These are phyloP conservation scores for Chlorella sp. DNA, from an alignment of 139 green algal genomes.

Conservation along the genomic window DNA sequence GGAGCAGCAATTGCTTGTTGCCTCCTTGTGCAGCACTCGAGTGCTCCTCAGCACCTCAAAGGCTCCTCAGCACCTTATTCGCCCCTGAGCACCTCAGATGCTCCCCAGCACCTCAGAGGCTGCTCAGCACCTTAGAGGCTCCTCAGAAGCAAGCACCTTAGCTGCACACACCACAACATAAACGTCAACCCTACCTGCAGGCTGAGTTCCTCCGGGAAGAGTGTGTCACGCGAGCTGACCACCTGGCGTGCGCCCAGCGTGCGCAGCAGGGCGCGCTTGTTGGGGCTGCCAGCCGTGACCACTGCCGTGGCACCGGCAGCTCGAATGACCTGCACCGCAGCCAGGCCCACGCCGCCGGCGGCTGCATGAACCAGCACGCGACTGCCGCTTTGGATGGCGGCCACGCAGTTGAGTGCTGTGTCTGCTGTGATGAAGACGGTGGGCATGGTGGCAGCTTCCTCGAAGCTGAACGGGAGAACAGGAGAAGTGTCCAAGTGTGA, in stretches of 20 bases:
- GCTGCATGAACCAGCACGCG: constrained; percentile 77
- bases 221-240: constrained; percentile 65
- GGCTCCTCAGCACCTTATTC: no score
- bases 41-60: no score
- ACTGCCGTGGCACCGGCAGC: constrained; percentile 53
- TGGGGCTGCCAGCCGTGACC: constrained; percentile 63
- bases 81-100: no score
- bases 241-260: constrained; percentile 53
- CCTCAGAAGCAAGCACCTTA: no score
- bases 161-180: no score
- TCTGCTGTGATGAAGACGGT: constrained; percentile 86
- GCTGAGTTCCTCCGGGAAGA: constrained; percentile 50
- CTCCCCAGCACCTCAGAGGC: no score
- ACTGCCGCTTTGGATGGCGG: constrained; percentile 28
- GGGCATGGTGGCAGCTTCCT: constrained; percentile 78
- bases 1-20: not conserved
- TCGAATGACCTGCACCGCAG: constrained; percentile 68
- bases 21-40: not conserved
- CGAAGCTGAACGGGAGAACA: constrained; percentile 55
- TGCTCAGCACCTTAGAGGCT: no score
- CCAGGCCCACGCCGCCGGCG: constrained; percentile 84
- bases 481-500: not conserved
- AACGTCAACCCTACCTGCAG: not conserved
- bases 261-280: constrained; percentile 72
- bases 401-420: constrained; percentile 30